Evolutionary conservation across 768 basidiomycete genomes (phyloP).

Genomic region (Hygrophoropsis aurantiaca): DNA sequence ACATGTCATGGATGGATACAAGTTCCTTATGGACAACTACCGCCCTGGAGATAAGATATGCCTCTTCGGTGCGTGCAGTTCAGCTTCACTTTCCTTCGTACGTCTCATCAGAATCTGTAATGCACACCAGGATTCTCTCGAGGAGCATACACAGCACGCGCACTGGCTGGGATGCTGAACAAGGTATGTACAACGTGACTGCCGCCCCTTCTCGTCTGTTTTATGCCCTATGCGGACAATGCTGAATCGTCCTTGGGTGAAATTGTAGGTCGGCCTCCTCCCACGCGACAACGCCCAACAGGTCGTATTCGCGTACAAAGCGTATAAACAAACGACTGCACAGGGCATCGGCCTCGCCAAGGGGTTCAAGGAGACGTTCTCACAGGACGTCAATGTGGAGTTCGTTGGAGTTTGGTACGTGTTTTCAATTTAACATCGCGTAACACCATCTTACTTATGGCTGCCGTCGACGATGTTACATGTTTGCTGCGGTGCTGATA

Average conservation of each 20-base stretch:
- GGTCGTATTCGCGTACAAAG: conserved; percentile 70
- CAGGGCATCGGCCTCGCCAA: conserved; percentile 46
- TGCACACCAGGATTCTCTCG: conserved; percentile 69
- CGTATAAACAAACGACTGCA: conserved; percentile 57
- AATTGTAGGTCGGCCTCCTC: conserved; percentile 64
- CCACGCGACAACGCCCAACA: conserved; percentile 68
- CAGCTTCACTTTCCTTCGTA: neutral
- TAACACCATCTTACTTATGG: no score
- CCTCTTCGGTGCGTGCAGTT: conserved; percentile 62
- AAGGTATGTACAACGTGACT: conserved; percentile 49
- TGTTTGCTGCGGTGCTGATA: conserved; percentile 2
- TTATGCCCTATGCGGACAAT: neutral
- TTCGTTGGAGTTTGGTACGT: conserved; percentile 78
- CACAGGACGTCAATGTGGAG: conserved; percentile 64
- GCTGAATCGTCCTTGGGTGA: conserved; percentile 2
- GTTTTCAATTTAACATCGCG: no score
- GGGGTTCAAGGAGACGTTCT: conserved; percentile 76
- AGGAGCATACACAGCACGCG: conserved; percentile 65
- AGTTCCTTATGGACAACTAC: conserved; percentile 79
- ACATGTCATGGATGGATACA: conserved; percentile 76
- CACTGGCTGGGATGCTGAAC: conserved; percentile 72
- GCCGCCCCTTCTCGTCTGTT: no score
- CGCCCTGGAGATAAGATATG: conserved; percentile 71
- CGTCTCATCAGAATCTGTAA: neutral
- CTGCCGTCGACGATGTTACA: no score